Evolutionary conservation across 192 early-diverging fungal genomes (phyloP), one percentile per base, ranked within the genome.

Genomic region (Backusella australiensis): DNA sequence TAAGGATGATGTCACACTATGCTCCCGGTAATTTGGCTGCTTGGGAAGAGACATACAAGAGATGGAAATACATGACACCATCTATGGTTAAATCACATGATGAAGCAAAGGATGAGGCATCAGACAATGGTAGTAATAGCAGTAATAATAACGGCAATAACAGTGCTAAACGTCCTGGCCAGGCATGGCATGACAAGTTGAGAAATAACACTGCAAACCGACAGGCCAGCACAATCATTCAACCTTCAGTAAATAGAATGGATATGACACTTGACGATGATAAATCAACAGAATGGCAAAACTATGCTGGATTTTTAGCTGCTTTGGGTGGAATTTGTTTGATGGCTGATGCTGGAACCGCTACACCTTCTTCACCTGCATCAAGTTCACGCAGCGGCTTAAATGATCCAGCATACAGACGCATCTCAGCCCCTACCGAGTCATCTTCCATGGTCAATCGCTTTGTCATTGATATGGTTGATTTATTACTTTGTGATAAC

Each of bases 271-370:
- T 70, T 35, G 71, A 80, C 23, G 86, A 81, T 46, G 76, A 85
- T 23, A 82, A 78, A 23, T 78, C 80, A 15, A 79, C 89, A 8
- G 92, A 95, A 63, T 94, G 94, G 92, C 85, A 88, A 68, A 93
- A 95, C 72, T 94, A 93, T 78, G 93, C 93, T 6, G 93, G 94
- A 1, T 96, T 95, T 76, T 84, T 95, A 26, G 92, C 91, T 46
- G 91, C 94, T 17, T 76, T 94, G 17, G 94, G 92, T 52, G 94
- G 93, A 1, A 86, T 88, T n/a, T 94, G 91, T 63, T 76, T 91
- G 9, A 79, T 75, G 69, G 83, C 77, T 3, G 81, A 78, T 35
- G 46, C 49, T n/a, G 41, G 29, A 35, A 29, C 77, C 1, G 35
- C 75, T 9, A 74, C 75, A 2, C 67, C 78, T 46, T 34, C 68